Evolutionary conservation across 805 yeast genomes (phyloP), one percentile per base, ranked within the genome.

Genomic region (Candida maltosa): DNA sequence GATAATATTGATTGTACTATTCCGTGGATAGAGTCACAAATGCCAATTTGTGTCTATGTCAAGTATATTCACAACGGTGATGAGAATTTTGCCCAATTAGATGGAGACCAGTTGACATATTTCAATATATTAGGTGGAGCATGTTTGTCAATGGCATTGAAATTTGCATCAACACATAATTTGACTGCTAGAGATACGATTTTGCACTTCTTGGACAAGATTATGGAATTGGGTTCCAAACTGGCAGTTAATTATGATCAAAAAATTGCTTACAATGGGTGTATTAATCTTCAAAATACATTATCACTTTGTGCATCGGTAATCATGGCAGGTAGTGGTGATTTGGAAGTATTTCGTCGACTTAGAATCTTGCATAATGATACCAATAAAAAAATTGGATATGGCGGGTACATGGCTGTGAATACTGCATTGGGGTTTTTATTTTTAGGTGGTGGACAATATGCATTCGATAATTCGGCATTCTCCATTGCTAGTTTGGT

Each of bases 391-490:
- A 69, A 49, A 26, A 58, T 66, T 29, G 66, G 69, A 7, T 87
- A 75, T 54, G 93, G 95, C 0, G 76, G 78, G 40, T 85, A 76
- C 49, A 77, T 84, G 78, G 85, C 89, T 0, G 68, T 80, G 2
- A 87, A 85, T 48, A 73, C 86, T 66, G 85, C 95, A 0, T 58
- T 93, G 25, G 99, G 99, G 2, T 78, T 91, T 47, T 63, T 91
- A 35, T 89, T 91, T 52, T 56, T 93, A 24, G 96, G 96, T 0
- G 93, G 96, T 2, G 96, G 97, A 0, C 96, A 87, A 54, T 87
- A 78, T 56, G 88, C 95, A 0, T 74, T 93, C 39, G 70, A 76
- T 25, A 72, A 69, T 12, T 75, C 83, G 3, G 72, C 76, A 37
- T 65, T 83, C 48, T 77, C 87, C 2, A 63, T 80, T 35, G 95